phyloP scores from a whole-genome alignment of 2,329 filamentous ascomycete species.

The Mollisia scopiformis region DNA sequence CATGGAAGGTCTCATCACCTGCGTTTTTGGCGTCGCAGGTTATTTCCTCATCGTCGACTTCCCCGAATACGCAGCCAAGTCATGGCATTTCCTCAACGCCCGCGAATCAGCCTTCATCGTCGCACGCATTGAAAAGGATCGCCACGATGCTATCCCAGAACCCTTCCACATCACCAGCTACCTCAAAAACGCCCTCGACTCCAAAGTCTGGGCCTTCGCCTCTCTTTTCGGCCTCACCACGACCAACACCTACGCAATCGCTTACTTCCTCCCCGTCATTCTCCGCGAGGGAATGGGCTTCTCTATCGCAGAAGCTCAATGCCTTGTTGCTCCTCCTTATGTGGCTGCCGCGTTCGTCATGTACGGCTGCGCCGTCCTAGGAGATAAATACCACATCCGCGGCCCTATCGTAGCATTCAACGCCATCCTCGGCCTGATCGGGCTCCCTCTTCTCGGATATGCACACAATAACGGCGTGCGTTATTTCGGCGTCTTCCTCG shows the following conservation, averaged over 20 bases:
- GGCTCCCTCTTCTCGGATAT: conserved; percentile 48
- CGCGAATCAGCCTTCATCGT: conserved; percentile 57
- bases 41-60: conserved; percentile 67
- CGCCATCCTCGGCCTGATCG: conserved; percentile 40
- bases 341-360: conserved; percentile 50
- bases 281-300: conserved; percentile 60
- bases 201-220: conserved; percentile 65
- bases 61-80: conserved; percentile 55
- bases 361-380: conserved; percentile 47
- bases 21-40: conserved; percentile 49
- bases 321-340: conserved; percentile 57
- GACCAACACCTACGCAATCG: conserved; percentile 74
- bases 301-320: conserved; percentile 52
- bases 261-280: conserved; percentile 80
- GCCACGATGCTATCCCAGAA: conserved; percentile 51
- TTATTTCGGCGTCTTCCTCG: conserved; percentile 57
- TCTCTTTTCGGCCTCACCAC: conserved; percentile 67
- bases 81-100: conserved; percentile 51
- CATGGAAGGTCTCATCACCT: conserved; percentile 58
- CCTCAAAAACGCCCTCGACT: conserved; percentile 50
- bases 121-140: conserved; percentile 58
- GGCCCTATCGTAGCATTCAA: conserved; percentile 29
- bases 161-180: conserved; percentile 53
- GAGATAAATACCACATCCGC: conserved; percentile 53
- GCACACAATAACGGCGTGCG: conserved; percentile 49